Base-by-base conservation (phyloP, 1,284 basidiomycete genomes). In the Puccinia hordei region DNA sequence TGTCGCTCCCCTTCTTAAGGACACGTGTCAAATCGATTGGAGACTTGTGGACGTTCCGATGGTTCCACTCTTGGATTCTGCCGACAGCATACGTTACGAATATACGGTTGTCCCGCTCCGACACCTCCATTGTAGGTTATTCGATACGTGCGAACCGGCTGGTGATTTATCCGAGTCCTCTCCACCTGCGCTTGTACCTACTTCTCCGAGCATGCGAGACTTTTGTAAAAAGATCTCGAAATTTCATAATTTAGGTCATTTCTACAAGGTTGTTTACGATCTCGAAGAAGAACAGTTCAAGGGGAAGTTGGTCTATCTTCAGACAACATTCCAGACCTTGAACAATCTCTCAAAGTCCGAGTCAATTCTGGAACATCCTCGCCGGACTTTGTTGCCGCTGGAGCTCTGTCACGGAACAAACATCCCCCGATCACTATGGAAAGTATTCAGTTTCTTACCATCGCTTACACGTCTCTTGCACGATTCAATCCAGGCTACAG, bases 401-500 rank as follows among this genome's bases (percentile, higher is more conserved):
- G 86, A 86, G 30, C 87, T 88, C 65, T 91, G 90, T 83, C 85
- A 86, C 53, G 88, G 88, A 87, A 85, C 88, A 53, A 84, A 86
- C 57, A 85, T 92, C 81, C 85, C 90, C 3, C 83, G 86, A 55
- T 85, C 86, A 63, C 85, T 90, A 73, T 88, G 87, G 78, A 85
- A 85, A 17, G 87, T 89, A 0, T 91, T 90, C 83, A 85, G 87
- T 68, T 83, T 90, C 27, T 86, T 93, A 22, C 91, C 92, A 9
- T 87, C 88, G 9, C 86, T 94, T n/a, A 89, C 89, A 80, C 89
- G 89, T 81, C 89, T 89, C 19, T 84, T 92, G 71, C 90, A 89
- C 1, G 89, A 90, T 83, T 84, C 90, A 6, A 91, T 90, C 85
- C 90, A 91, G 22, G 90, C 87, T 3, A 88, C 85, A n/a, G 84